Percentiles rank a stretch among this genome's conserved stretches.
phyloP scores from a whole-genome alignment of 768 basidiomycete species.

The Hirschioporus abietinus region DNA sequence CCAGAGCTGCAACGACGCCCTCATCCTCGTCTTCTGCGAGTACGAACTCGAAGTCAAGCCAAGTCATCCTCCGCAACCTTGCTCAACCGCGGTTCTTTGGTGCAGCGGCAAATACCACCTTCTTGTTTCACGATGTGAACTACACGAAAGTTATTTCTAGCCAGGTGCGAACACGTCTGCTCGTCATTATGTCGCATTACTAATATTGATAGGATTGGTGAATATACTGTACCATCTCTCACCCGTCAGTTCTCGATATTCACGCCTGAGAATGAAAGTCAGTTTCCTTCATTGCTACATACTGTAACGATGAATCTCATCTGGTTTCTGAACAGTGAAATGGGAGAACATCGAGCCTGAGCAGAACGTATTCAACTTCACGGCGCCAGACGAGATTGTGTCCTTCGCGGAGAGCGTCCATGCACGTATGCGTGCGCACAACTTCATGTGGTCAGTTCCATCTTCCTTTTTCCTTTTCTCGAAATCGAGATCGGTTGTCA shows the following conservation, averaged over 20 bases:
- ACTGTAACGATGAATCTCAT: not conserved
- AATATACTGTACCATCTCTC: not conserved
- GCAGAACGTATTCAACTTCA: constrained; percentile 21
- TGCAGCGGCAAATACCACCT: not conserved
- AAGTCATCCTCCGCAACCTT: not conserved
- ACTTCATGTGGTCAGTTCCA: not conserved
- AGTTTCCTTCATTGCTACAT: not conserved
- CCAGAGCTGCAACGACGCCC: not conserved
- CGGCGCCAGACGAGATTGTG: constrained; percentile 17
- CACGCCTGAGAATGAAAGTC: constrained; percentile 1
- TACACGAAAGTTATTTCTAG: not conserved
- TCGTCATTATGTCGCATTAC: not conserved
- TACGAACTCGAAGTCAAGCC: not conserved
- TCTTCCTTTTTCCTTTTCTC: no score
- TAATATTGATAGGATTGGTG: not conserved
- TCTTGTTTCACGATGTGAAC: not conserved
- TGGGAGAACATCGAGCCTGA: constrained; percentile 17
- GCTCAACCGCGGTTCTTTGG: not conserved
- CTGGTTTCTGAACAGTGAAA: not conserved
- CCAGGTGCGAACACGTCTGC: not conserved
- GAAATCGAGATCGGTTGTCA: no score
- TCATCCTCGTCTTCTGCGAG: not conserved
- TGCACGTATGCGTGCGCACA: not conserved
- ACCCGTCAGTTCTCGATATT: not conserved
- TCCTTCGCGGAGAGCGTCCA: not conserved